Evolutionary conservation across 2,329 filamentous ascomycete genomes (phyloP).

Genomic region (Penicillium brasilianum): DNA sequence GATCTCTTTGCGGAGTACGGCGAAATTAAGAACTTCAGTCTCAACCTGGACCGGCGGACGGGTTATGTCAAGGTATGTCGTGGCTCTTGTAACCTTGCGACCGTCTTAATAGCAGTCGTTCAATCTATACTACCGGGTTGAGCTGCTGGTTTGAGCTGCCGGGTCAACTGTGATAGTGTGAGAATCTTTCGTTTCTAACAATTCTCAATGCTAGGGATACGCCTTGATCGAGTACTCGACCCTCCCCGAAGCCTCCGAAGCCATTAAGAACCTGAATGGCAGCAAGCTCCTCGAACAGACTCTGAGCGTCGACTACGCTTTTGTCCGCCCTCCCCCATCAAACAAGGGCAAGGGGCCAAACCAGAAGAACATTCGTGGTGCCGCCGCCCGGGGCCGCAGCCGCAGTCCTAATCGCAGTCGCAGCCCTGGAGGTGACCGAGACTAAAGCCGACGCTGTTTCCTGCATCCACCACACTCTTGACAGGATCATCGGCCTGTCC

Average conservation of each 20-base stretch:
- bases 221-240: constrained; percentile 70
- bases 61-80: constrained; percentile 68
- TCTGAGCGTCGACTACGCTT: constrained; percentile 68
- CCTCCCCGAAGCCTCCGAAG: constrained; percentile 65
- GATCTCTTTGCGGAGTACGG: constrained; percentile 70
- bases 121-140: background rate
- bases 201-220: constrained; percentile 58
- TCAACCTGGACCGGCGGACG: constrained; percentile 69
- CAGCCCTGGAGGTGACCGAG: constrained; percentile 49
- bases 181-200: constrained; percentile 22
- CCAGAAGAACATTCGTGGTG: constrained; percentile 50
- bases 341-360: constrained; percentile 49
- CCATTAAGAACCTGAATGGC: constrained; percentile 65
- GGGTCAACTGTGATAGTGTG: background rate
- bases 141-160: background rate
- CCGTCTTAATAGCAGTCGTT: background rate
- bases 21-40: constrained; percentile 69
- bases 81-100: background rate
- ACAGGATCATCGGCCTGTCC: background rate
- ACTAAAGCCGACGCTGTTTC: constrained; percentile 29
- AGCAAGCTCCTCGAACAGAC: constrained; percentile 68
- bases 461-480: constrained; percentile 15
- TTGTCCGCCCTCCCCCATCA: constrained; percentile 64
- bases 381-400: constrained; percentile 44
- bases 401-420: constrained; percentile 53